A percentile compares a stretch with the other conserved stretches of the same genome.
Evolutionary conservation across 495 filamentous ascomycete genomes (phyloP).

Genomic region (Monascus purpureus): DNA sequence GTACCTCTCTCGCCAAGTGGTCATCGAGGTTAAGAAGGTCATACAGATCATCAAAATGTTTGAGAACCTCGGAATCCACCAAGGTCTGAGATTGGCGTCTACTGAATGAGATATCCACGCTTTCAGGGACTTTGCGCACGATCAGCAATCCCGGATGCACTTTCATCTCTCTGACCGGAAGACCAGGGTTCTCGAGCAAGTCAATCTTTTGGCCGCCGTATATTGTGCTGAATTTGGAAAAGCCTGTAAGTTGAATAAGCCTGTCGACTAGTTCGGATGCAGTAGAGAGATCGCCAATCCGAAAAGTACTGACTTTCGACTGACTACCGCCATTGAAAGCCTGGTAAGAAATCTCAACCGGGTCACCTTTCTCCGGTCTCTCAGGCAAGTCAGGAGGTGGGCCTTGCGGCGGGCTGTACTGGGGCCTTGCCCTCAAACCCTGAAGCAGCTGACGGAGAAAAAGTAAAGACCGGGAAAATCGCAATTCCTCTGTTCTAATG

Average conservation of each 20-base stretch:
- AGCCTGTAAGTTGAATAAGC: conserved; percentile 52
- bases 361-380: conserved; percentile 38
- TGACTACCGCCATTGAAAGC: conserved; percentile 45
- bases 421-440: conserved; percentile 37
- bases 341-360: conserved; percentile 58
- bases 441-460: conserved; percentile 44
- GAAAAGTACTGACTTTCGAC: conserved; percentile 41
- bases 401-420: conserved; percentile 33
- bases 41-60: conserved; percentile 79
- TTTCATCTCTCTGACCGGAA: conserved; percentile 26
- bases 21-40: conserved; percentile 65
- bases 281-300: conserved; percentile 57
- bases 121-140: conserved; percentile 27
- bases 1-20: conserved; percentile 52
- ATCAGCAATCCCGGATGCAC: conserved; percentile 50
- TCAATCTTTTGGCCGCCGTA: conserved; percentile 35
- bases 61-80: conserved; percentile 62
- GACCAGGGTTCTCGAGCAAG: conserved; percentile 23
- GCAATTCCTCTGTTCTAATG: conserved; percentile 36
- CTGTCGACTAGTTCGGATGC: conserved; percentile 49
- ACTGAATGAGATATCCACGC: conserved; percentile 15
- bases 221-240: conserved; percentile 48
- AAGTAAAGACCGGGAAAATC: conserved; percentile 51
- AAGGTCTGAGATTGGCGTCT: conserved; percentile 25
- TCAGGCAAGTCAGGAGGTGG: conserved; percentile 23